These are phyloP conservation scores for Phytophthora melonis DNA, from an alignment of 352 stramenopile species.

Conservation along the genomic window DNA sequence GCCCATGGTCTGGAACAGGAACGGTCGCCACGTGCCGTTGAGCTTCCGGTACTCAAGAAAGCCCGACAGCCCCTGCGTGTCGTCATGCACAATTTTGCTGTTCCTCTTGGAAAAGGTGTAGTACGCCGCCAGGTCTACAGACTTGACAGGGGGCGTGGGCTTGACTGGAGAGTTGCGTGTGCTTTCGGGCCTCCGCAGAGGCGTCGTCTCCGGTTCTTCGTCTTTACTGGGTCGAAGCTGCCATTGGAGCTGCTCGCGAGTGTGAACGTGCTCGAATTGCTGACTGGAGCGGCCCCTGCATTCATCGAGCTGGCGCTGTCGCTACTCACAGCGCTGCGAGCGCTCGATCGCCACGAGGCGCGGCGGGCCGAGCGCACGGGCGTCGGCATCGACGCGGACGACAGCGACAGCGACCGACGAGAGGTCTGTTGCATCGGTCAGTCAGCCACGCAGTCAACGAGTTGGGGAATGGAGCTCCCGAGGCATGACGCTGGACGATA, in stretches of 20 bases:
- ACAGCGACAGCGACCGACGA: slow-evolving; percentile 20
- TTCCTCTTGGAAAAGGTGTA: slow-evolving; percentile 68
- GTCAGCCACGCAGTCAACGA: not conserved
- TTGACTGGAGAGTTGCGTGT: slow-evolving; percentile 22
- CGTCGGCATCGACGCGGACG: slow-evolving; percentile 10
- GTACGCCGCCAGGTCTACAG: slow-evolving; percentile 65
- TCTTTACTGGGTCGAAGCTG: slow-evolving; percentile 18
- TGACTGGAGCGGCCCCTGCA: slow-evolving; percentile 31
- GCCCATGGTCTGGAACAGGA: slow-evolving; percentile 81
- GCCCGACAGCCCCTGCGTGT: slow-evolving; percentile 49
- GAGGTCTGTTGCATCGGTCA: slow-evolving; percentile 27
- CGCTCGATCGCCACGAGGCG: slow-evolving; percentile 19
- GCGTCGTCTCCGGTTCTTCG: slow-evolving; percentile 19
- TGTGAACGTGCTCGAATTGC: slow-evolving; percentile 36
- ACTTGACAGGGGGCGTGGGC: slow-evolving; percentile 34
- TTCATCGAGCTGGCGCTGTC: slow-evolving; percentile 31
- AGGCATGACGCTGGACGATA: slow-evolving; percentile 27
- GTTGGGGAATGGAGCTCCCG: slow-evolving; percentile 26
- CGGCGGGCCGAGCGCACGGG: slow-evolving; percentile 9
- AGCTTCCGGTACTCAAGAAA: slow-evolving; percentile 82
- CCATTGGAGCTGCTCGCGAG: slow-evolving; percentile 25
- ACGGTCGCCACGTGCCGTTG: slow-evolving; percentile 76
- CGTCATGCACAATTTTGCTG: slow-evolving; percentile 57
- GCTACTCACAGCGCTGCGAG: slow-evolving; percentile 32
- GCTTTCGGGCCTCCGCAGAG: slow-evolving; percentile 17